Evolutionary conservation across 768 basidiomycete genomes (phyloP), one percentile per base, ranked within the genome.

Genomic region (Lentinula boryana): DNA sequence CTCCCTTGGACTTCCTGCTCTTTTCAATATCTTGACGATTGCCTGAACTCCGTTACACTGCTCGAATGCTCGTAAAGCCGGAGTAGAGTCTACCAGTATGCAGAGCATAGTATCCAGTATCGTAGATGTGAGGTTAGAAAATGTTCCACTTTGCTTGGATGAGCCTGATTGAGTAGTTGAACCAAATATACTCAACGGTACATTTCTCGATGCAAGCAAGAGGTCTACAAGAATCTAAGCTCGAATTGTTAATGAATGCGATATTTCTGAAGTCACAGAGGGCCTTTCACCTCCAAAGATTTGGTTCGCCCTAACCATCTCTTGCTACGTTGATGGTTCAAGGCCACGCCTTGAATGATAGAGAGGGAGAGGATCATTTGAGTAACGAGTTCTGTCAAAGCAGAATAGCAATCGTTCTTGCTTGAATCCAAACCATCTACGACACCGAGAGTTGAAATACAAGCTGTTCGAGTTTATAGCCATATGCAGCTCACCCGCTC

Each of bases 1-100:
- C 75, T 92, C 91, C 52, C 92, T 83, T n/a, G 89, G 87, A 7
- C 92, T 92, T 7, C 85, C 87, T 1, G 89, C 87, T 50, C 92
- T 80, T 69, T 98, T 98, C 40, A 97, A 78, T 33, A 93, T 85
- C 68, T 87, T 89, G n/a, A 95, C 92, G 6, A 96, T 81, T 0
- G 83, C 82, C 63, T 92, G 91, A 1, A 94, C 81, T 1, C 95
- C 95, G 58, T 79, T 83, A 32, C 79, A 78, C 16, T 82, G 80
- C 72, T 98, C 95, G 64, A 97, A 95, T 0, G 76, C 78, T 23
- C 95, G 85, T 13, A 95, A 72, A 5, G 92, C 86, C 6, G 71
- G 65, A 0, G 91, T 81, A 1, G 90, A 85, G 70, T 98, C 95
- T 13, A 96, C 95, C n/a, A 98, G 78, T 33, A 94, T 80, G 64